These are phyloP conservation scores for Cryptosporidium felis DNA, from an alignment of 169 alveolate species.

Conservation along the genomic window DNA sequence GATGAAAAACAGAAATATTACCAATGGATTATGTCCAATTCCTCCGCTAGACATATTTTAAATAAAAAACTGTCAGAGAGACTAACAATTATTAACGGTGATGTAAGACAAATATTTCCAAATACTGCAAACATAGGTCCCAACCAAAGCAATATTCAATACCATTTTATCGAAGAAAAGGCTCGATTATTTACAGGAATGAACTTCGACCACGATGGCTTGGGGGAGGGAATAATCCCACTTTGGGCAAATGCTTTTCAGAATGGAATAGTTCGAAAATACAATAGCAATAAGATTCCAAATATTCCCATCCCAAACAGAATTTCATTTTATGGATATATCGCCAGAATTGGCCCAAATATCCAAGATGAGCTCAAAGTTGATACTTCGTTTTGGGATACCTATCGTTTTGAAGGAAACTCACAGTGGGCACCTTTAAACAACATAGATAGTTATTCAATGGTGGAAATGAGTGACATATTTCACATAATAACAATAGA, in stretches of 20 bases:
- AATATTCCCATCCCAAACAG: constrained; percentile 42
- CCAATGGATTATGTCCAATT: constrained; percentile 3
- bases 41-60: constrained; percentile 38
- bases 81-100: constrained; percentile 35
- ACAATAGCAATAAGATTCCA: constrained; percentile 28
- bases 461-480: constrained; percentile 20
- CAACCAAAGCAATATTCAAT: background rate
- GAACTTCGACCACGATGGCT: constrained; percentile 67
- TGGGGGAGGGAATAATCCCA: constrained; percentile 65
- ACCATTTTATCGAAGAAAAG: constrained; percentile 19
- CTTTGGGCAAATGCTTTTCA: constrained; percentile 55
- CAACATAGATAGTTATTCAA: background rate
- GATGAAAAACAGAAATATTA: background rate
- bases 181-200: constrained; percentile 59
- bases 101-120: constrained; percentile 54
- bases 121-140: constrained; percentile 31
- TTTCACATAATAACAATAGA: constrained; percentile 55
- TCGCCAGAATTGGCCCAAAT: constrained; percentile 49
- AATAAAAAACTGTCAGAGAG: constrained; percentile 43
- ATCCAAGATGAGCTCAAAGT: background rate
- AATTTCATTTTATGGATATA: constrained; percentile 55
- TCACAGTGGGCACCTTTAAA: constrained; percentile 55
- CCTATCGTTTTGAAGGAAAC: constrained; percentile 60
- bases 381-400: constrained; percentile 47
- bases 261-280: constrained; percentile 31